Evolutionary conservation across 2,329 filamentous ascomycete genomes (phyloP).

Genomic region (Talaromyces sp.): DNA sequence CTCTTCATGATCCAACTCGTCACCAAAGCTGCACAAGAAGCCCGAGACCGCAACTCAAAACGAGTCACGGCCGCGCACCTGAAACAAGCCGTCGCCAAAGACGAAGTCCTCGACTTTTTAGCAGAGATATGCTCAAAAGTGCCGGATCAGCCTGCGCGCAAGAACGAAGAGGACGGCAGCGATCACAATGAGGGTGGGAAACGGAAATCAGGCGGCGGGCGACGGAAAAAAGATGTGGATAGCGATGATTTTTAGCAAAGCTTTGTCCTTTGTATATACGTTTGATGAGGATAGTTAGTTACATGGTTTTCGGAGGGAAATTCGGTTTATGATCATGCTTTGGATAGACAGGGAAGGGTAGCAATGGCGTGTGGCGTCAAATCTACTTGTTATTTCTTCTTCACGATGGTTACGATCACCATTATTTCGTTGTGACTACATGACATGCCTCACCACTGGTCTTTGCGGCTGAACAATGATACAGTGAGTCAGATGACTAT

Average conservation of each 20-base stretch:
- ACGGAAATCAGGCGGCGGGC: slow-evolving; percentile 40
- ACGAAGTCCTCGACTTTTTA: slow-evolving; percentile 93
- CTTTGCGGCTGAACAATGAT: background rate
- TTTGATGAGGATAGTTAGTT: background rate
- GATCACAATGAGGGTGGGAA: slow-evolving; percentile 37
- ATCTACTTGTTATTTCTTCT: background rate
- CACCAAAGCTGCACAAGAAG: slow-evolving; percentile 79
- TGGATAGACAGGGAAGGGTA: slow-evolving; percentile 1
- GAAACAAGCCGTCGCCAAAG: slow-evolving; percentile 81
- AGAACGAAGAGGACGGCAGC: slow-evolving; percentile 42
- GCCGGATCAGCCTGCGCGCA: slow-evolving; percentile 56
- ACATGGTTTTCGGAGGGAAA: background rate
- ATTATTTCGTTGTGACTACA: background rate
- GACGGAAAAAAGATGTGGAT: slow-evolving; percentile 49
- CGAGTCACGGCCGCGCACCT: slow-evolving; percentile 86
- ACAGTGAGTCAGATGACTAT: background rate
- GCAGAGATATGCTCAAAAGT: slow-evolving; percentile 86
- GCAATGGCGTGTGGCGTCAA: slow-evolving; percentile 2
- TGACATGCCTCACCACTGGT: background rate
- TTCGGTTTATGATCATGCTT: background rate
- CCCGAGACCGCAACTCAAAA: slow-evolving; percentile 78
- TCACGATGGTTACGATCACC: background rate
- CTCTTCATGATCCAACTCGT: slow-evolving; percentile 97
- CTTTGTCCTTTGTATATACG: background rate
- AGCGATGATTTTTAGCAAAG: slow-evolving; percentile 25